A percentile compares a stretch with the other conserved stretches of the same genome.
Conservation (phyloP, 2,329 filamentous ascomycete species). For the Monosporascus cannonballus region DNA sequence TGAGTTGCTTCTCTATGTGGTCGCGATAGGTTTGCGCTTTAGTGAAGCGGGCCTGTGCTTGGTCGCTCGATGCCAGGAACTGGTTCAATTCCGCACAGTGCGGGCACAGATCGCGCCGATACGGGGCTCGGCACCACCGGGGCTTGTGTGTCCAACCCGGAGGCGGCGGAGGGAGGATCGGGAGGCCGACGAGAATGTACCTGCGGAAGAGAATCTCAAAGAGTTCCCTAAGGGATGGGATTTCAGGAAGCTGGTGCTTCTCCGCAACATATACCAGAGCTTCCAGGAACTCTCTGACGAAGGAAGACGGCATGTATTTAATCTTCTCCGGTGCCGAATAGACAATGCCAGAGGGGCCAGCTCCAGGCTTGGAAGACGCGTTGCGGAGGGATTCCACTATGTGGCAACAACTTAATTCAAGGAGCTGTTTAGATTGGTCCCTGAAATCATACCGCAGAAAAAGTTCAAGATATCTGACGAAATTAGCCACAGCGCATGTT, state of each 20-base stretch:
- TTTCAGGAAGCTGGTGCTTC: not conserved
- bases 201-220: conserved; percentile 2
- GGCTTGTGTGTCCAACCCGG: not conserved
- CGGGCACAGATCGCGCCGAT: not conserved
- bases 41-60: not conserved
- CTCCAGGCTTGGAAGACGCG: not conserved
- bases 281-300: not conserved
- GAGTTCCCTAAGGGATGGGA: not conserved
- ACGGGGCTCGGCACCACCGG: not conserved
- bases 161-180: not conserved
- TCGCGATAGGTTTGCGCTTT: not conserved
- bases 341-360: too few relatives aligned
- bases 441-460: not conserved
- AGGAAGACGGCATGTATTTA: not conserved
- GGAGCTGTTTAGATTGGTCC: not conserved
- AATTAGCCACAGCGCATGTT: not conserved
- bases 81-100: not conserved
- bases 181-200: not conserved
- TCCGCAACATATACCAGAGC: not conserved
- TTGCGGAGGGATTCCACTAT: not conserved
- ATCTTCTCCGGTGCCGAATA: not conserved
- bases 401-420: not conserved
- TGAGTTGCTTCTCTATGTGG: conserved; percentile 1
- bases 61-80: conserved; percentile 3
- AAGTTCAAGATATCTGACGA: not conserved